Conservation (phyloP, 2,329 filamentous ascomycete species). For the Penicillium concentricum region DNA sequence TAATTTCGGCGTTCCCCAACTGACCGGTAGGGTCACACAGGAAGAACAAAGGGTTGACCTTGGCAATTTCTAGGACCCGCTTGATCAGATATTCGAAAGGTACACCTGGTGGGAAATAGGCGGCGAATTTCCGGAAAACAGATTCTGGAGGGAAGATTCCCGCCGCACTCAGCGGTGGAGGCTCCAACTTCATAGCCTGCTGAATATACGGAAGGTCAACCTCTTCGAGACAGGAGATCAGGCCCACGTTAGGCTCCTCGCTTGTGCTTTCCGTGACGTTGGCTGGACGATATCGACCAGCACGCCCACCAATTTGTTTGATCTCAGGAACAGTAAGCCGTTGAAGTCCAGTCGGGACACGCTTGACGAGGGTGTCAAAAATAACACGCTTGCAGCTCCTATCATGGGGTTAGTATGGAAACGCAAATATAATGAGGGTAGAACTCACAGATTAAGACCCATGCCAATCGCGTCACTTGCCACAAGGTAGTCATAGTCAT, state of each 20-base stretch:
- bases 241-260: conserved; percentile 54
- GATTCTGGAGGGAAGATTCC: conserved; percentile 71
- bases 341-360: conserved; percentile 58
- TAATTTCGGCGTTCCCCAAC: conserved; percentile 67
- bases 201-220: conserved; percentile 65
- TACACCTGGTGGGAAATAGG: conserved; percentile 76
- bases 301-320: conserved; percentile 92
- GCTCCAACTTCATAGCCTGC: conserved; percentile 61
- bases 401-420: conserved; percentile 13
- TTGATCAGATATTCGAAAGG: conserved; percentile 81
- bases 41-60: conserved; percentile 65
- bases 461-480: conserved; percentile 97
- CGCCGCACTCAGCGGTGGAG: conserved; percentile 66
- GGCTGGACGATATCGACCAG: conserved; percentile 79
- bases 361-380: conserved; percentile 76
- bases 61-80: conserved; percentile 68
- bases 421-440: not conserved
- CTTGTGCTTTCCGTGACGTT: conserved; percentile 16
- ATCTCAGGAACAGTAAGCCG: conserved; percentile 71
- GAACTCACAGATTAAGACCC: conserved; percentile 82
- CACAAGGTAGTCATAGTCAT: conserved; percentile 91
- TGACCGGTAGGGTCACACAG: conserved; percentile 65
- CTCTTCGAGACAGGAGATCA: conserved; percentile 74
- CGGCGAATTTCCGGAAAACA: conserved; percentile 72
- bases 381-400: conserved; percentile 82